Base-by-base conservation (phyloP, 805 yeast species). In the Ogataea paradorogensis region DNA sequence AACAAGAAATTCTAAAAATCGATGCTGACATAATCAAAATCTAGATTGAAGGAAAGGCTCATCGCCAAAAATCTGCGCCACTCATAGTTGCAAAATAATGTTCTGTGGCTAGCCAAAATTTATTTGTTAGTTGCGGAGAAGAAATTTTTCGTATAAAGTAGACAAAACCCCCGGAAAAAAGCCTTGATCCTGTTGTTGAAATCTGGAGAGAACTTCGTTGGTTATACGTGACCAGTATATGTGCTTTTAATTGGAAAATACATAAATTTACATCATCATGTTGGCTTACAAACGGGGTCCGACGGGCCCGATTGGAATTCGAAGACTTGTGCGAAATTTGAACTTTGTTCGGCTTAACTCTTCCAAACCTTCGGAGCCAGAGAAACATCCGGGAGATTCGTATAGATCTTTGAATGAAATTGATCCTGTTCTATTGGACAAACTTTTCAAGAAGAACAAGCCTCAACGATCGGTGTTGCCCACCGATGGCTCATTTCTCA, bases 341-440 rank as follows among this genome's bases (percentile, higher is more conserved):
- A 15, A 5, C 21, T 15, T 10, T n/a, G 21, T 31, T 13, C 35
- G 40, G 22, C 13, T 27, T 30, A 26, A 33, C 32, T 35, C 37
- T 22, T 35, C 45, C 29, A 24, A 39, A 15, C n/a, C 10, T 27
- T 14, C 26, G 10, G 31, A 37, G n/a, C 9, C 30, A 8, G 26
- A 37, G 9, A 9, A 31, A 4, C 13, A 22, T 5, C n/a, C 10
- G 7, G 7, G 25, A 5, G 25, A 23, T 29, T 15, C 33, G 5
- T 28, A 29, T 16, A n/a, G 20, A 15, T 25, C 45, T 7, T 29
- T 39, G 21, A 32, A 38, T 21, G 63, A 58, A 35, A 40, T 53
- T 15, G 63, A 60, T 33, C 56, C 58, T 2, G 45, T 53, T 5
- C 34, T 61, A 9, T 33, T 61, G 26, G 66, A 61, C 42, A 47